phyloP scores from a whole-genome alignment of 2,329 filamentous ascomycete genomes.

The Xylariomycetidae sp. region DNA sequence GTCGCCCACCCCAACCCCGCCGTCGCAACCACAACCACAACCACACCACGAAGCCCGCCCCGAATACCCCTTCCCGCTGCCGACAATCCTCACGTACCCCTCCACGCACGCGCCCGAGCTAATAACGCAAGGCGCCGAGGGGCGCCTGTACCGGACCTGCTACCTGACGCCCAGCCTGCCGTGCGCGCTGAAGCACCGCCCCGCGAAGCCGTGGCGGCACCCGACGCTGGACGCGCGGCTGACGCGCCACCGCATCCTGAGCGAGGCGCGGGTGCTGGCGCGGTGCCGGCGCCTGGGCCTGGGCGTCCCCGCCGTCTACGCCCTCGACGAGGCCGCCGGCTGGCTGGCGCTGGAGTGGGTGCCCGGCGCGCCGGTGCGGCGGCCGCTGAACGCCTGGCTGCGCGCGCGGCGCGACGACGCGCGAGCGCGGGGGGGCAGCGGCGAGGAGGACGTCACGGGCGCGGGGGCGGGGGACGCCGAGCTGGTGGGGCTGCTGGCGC shows the following conservation, averaged over 20 bases:
- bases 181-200: constrained; percentile 85
- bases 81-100: constrained; percentile 58
- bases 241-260: constrained; percentile 78
- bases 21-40: constrained; percentile 4
- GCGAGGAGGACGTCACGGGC: constrained; percentile 18
- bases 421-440: constrained; percentile 14
- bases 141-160: constrained; percentile 81
- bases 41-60: constrained; percentile 5
- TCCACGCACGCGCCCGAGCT: constrained; percentile 57
- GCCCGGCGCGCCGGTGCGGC: constrained; percentile 63
- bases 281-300: constrained; percentile 76
- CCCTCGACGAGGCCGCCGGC: constrained; percentile 54
- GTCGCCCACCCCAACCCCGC: no score
- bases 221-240: constrained; percentile 81
- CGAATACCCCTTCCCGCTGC: constrained; percentile 50
- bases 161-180: constrained; percentile 64
- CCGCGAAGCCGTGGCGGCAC: constrained; percentile 86
- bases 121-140: constrained; percentile 92
- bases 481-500: constrained; percentile 58
- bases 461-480: constrained; percentile 39
- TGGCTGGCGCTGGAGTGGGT: constrained; percentile 87
- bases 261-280: constrained; percentile 80
- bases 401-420: constrained; percentile 36
- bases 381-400: constrained; percentile 64
- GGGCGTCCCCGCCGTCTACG: constrained; percentile 75